Evolutionary conservation across 345 rosid genomes (phyloP), one percentile per base, ranked within the genome.

Genomic region (Bruguiera parviflora): DNA sequence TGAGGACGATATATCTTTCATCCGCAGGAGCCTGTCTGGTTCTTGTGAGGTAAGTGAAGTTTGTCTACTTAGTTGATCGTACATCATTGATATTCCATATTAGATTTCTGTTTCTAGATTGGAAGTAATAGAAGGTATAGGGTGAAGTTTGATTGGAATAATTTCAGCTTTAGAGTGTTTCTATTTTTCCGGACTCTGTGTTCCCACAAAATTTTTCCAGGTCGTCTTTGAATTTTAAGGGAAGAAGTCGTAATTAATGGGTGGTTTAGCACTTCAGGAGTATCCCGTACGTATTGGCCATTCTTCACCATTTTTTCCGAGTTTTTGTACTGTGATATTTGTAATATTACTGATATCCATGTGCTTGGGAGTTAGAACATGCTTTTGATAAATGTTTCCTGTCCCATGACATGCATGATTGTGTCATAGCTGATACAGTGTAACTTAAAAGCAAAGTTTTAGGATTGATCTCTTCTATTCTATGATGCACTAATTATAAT

Each of bases 1-100:
- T 0, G 86, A 92, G 69, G 94, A 85, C 8, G 97, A 90, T 61
- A 90, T 96, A 60, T 74, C 83, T 68, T 96, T 90, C 59, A 73
- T 96, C 19, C 84, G 81, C 67, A 72, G 85, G 28, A 77, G 78
- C 27, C 76, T 96, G 74, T 86, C 95, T 66, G 81, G 85, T 66
- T 80, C 92, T 39, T 89, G 88, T 65, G 98, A 96, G 97, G 99
- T 91, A 79, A 68, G 39, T 46, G 37, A 18, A 9, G 61, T 35
- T 15, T 46, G 16, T 73, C 70, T 65, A 8, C 2, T 22, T 13
- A 43, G 49, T 43, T 43, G 49, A 43, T 43, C 4, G 19, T 43
- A 43, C 49, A 43, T 2, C 49, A 43, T 43, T 3, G 19, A 43
- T 43, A 43, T 43, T 43, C 49, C 49, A 43, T 33, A 7, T 33